A percentile compares a stretch with the other conserved stretches of the same genome.
Conservation (phyloP, 1,284 basidiomycete species). For the Pseudozyma tsukubaensis region DNA sequence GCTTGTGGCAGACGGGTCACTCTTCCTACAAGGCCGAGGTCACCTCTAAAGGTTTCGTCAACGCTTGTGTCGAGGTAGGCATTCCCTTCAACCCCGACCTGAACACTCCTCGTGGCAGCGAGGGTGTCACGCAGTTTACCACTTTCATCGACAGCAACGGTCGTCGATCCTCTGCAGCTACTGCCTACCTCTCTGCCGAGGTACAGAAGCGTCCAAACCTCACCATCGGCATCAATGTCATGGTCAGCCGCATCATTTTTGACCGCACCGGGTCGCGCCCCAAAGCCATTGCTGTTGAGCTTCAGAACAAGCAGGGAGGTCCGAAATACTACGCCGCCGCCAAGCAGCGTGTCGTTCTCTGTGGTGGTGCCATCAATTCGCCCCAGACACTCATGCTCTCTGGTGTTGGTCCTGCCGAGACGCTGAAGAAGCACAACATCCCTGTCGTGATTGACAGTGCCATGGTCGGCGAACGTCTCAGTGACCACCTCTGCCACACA, state of each 20-base stretch:
- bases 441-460: conserved; percentile 43
- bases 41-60: conserved; percentile 53
- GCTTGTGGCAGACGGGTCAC: conserved; percentile 57
- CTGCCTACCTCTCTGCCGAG: conserved; percentile 51
- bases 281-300: conserved; percentile 52
- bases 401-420: conserved; percentile 72
- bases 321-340: conserved; percentile 47
- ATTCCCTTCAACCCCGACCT: conserved; percentile 53
- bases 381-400: conserved; percentile 79
- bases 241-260: conserved; percentile 54
- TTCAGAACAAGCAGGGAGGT: conserved; percentile 45
- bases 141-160: conserved; percentile 57
- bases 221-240: conserved; percentile 53
- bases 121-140: conserved; percentile 53
- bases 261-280: conserved; percentile 45
- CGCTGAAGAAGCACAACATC: conserved; percentile 48
- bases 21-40: conserved; percentile 45
- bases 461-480: conserved; percentile 56
- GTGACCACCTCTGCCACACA: conserved; percentile 59
- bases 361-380: conserved; percentile 58
- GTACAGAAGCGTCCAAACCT: conserved; percentile 54
- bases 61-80: conserved; percentile 47
- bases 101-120: conserved; percentile 49
- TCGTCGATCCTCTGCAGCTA: conserved; percentile 53
- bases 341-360: conserved; percentile 72